These are phyloP conservation scores for Colletotrichum gigasporum DNA, from an alignment of 2,329 filamentous ascomycete genomes.

Conservation along the genomic window DNA sequence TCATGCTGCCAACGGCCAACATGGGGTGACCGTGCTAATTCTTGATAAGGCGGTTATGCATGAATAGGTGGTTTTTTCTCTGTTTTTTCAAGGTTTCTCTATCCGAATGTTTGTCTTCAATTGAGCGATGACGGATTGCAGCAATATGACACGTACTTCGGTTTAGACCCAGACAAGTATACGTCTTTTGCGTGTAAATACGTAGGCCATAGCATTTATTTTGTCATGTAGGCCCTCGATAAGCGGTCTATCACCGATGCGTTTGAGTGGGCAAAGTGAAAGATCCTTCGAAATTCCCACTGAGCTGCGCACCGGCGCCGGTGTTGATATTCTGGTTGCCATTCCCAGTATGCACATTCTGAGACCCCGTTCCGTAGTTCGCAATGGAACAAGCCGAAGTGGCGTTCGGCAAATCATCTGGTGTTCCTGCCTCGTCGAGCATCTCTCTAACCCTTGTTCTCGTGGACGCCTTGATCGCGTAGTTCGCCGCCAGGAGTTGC, in stretches of 20 bases:
- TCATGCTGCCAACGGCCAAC: not conserved
- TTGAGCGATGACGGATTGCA: no score
- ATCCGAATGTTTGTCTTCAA: no score
- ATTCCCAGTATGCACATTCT: not conserved
- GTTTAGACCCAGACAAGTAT: no score
- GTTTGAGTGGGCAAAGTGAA: no score
- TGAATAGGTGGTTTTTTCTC: no score
- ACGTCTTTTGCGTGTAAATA: no score
- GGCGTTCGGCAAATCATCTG: not conserved
- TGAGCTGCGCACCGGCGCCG: not conserved
- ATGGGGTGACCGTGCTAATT: not conserved
- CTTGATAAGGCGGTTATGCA: no score
- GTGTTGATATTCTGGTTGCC: not conserved
- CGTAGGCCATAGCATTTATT: no score
- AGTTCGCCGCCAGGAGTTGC: slow-evolving; percentile 34
- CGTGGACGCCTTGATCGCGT: slow-evolving; percentile 20
- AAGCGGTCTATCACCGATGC: no score
- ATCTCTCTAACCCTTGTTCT: not conserved
- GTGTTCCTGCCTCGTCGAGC: not conserved
- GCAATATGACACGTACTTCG: no score
- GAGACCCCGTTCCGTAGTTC: not conserved
- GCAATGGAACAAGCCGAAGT: not conserved
- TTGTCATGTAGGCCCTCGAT: no score
- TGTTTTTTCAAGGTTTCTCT: no score
- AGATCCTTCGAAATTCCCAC: not conserved